Conservation (phyloP, 257 asterid genomes). For the Paraleonurus japonicus region DNA sequence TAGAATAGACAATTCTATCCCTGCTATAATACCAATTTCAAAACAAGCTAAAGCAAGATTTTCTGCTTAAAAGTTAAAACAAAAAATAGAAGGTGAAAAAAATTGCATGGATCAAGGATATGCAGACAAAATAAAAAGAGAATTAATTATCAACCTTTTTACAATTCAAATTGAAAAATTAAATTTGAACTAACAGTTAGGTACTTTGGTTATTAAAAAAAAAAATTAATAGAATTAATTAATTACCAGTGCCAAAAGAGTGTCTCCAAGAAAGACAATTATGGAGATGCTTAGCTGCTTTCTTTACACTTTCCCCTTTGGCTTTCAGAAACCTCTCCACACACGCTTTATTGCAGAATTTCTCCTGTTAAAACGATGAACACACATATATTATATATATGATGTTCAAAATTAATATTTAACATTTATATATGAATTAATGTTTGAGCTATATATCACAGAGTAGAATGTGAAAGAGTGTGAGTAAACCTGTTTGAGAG, state of each 20-base stretch:
- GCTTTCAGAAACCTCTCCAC: constrained; percentile 75
- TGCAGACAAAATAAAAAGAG: background rate
- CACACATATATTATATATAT: too few relatives aligned
- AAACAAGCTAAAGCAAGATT: constrained; percentile 10
- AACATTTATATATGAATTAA: too few relatives aligned
- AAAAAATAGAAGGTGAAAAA: background rate
- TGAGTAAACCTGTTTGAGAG: constrained; percentile 61
- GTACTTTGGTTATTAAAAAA: background rate
- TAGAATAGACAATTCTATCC: background rate
- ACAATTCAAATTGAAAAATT: background rate
- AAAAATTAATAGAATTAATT: background rate
- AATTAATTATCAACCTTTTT: background rate
- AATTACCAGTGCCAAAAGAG: constrained; percentile 59
- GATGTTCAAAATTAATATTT: too few relatives aligned
- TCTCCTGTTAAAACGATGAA: constrained; percentile 49
- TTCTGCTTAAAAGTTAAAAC: constrained; percentile 11
- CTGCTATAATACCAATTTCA: background rate
- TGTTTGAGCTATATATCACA: too few relatives aligned
- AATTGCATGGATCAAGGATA: constrained; percentile 18
- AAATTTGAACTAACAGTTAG: background rate
- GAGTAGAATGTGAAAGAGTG: constrained; percentile 22
- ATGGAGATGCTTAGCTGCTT: constrained; percentile 77
- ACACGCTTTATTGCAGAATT: constrained; percentile 66
- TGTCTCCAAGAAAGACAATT: constrained; percentile 88
- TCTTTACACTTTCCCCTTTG: constrained; percentile 78